Evolutionary conservation across 495 filamentous ascomycete genomes (phyloP).

Genomic region (Jackrogersella minutella): DNA sequence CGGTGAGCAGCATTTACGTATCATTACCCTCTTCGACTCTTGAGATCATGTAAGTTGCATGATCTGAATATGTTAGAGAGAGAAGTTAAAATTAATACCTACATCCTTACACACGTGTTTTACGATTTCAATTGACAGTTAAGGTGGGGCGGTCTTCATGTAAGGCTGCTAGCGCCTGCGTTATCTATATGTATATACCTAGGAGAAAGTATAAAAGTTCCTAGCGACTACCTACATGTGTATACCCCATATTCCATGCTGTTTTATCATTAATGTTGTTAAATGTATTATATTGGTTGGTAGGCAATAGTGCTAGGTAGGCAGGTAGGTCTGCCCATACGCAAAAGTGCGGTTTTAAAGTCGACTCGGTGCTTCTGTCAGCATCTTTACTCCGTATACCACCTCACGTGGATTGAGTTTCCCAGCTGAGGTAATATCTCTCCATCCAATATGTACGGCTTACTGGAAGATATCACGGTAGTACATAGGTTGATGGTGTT

Average conservation of each 20-base stretch:
- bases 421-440: background rate
- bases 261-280: too few species aligned
- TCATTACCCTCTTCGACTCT: background rate
- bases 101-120: constrained; percentile 7
- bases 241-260: too few species aligned
- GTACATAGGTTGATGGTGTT: too few species aligned
- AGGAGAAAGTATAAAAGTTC: background rate
- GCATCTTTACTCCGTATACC: background rate
- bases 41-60: background rate
- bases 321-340: background rate
- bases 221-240: background rate
- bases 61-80: background rate
- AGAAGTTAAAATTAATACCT: background rate
- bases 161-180: constrained; percentile 1
- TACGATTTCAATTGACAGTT: constrained; percentile 2
- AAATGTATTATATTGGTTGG: too few species aligned
- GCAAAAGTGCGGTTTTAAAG: background rate
- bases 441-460: constrained; percentile 5
- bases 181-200: too few species aligned
- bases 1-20: background rate
- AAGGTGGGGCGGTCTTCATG: background rate
- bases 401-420: background rate
- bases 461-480: background rate
- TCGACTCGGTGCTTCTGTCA: constrained; percentile 6
- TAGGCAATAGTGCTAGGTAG: background rate